phyloP scores from a whole-genome alignment of 306 rosid genomes.

The Fragaria iinumae region DNA sequence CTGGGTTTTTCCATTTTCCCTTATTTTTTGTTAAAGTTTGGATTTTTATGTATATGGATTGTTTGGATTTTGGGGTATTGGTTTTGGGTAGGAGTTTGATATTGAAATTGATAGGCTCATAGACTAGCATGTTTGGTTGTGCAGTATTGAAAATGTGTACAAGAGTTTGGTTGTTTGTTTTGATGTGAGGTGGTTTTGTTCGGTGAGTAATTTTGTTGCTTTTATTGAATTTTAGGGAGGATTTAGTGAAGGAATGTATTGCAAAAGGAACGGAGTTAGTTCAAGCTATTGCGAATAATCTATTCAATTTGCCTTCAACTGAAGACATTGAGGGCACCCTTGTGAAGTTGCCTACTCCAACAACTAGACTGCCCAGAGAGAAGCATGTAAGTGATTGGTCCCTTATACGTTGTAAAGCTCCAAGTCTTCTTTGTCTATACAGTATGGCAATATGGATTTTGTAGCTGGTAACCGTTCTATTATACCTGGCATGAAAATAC shows the following conservation, averaged over 20 bases:
- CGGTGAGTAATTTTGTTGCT: not conserved
- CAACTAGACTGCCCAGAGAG: conserved; percentile 73
- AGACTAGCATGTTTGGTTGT: not conserved
- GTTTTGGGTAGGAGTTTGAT: not conserved
- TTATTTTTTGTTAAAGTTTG: not conserved
- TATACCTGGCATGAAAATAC: not conserved
- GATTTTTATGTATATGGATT: not conserved
- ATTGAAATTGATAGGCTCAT: not conserved
- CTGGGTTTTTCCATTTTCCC: not conserved
- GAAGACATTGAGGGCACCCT: conserved; percentile 82
- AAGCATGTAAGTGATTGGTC: conserved; percentile 56
- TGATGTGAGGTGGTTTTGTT: conserved; percentile 7
- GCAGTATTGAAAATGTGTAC: not conserved
- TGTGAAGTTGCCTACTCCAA: conserved; percentile 66
- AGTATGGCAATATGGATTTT: not conserved
- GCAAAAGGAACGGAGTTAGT: conserved; percentile 69
- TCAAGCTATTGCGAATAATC: conserved; percentile 67
- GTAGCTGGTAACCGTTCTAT: not conserved
- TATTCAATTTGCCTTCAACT: conserved; percentile 68
- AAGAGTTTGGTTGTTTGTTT: not conserved
- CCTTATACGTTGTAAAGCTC: not conserved
- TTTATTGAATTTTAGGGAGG: conserved; percentile 42
- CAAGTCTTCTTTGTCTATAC: not conserved
- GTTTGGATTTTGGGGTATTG: not conserved
- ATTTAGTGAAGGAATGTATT: conserved; percentile 55